Base-by-base conservation (phyloP, 2,329 filamentous ascomycete species). In the Hortaea werneckii region DNA sequence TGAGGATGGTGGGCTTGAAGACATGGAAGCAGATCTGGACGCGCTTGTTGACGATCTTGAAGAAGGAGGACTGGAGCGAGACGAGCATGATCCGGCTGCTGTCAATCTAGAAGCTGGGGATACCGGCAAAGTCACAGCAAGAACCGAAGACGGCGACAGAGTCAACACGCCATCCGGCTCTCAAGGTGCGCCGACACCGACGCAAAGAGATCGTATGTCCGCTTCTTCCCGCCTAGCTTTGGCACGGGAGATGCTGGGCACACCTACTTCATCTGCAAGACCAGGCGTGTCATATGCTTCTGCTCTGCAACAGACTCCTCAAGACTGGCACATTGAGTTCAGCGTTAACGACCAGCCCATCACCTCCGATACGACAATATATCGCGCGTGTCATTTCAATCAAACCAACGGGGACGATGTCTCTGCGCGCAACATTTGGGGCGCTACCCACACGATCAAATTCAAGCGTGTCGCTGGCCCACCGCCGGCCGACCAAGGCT, bases 281-380 rank as follows among this genome's bases (percentile, higher is more conserved):
- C 76, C 83, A 3, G 41, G 41, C 2, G 79, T 87, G 66, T 87
- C 88, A 0, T 95, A 95, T 64, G 83, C 88, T 26, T 85, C 86
- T 43, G 87, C 87, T 4, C 78, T 94, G 43, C 85, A 89, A 55
- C 74, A 85, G 10, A 73, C 79, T 0, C 87, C 89, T 1, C 85
- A 94, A 60, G 89, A 96, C 60, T 98, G 92, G 92, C 90, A 98
- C 59, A 88, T 98, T 50, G 87, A 96, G 60, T 98, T 98, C 67
- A 89, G 80, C 54, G 77, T 96, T 42, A 84, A 94, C 52, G 84
- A 78, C 44, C 87, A 88, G 63, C 77, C 85, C 1, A 84, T 98
- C 48, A 75, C 85, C 0, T 92, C 89, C 55, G 89, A 96, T 57
- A 95, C 87, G 0, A 98, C 92, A 0, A 90, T 98, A 46, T 98